A percentile compares a stretch with the other conserved stretches of the same genome.
phyloP scores from a whole-genome alignment of 371 early-diverging fungal genomes.

The Encephalitozoon intestinalis region DNA sequence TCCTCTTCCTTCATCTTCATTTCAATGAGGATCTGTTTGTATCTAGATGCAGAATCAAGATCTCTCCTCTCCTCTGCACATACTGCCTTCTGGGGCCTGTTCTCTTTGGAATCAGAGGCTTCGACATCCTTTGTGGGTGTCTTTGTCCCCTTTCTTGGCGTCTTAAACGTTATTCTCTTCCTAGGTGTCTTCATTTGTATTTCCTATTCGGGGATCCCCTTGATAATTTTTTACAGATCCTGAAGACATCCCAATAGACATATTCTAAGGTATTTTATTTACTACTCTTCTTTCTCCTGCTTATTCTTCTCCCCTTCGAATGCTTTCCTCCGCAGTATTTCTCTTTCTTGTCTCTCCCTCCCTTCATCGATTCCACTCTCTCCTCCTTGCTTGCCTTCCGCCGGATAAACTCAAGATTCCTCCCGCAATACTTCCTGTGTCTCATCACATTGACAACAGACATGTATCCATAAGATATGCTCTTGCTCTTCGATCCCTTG shows the following conservation, averaged over 20 bases:
- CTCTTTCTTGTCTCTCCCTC: slow-evolving; percentile 17
- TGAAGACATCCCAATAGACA: background rate
- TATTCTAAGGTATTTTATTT: background rate
- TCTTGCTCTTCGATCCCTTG: slow-evolving; percentile 34
- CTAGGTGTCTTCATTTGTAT: slow-evolving; percentile 35
- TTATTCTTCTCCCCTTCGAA: slow-evolving; percentile 18
- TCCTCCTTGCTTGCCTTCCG: slow-evolving; percentile 53
- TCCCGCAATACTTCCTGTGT: slow-evolving; percentile 15
- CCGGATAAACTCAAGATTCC: slow-evolving; percentile 24
- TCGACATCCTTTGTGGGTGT: background rate
- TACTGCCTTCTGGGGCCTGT: background rate
- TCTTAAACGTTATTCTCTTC: slow-evolving; percentile 33
- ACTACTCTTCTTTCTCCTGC: slow-evolving; percentile 21
- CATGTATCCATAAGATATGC: slow-evolving; percentile 25
- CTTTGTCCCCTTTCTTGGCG: slow-evolving; percentile 28
- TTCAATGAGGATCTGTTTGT: slow-evolving; percentile 16
- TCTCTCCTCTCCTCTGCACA: background rate
- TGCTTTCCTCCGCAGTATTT: slow-evolving; percentile 18
- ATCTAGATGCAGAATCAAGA: background rate
- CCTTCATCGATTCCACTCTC: slow-evolving; percentile 30
- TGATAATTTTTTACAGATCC: background rate
- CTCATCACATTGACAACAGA: slow-evolving; percentile 36
- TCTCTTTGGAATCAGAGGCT: background rate
- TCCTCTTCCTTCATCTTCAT: slow-evolving; percentile 35
- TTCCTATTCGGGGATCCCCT: background rate